phyloP scores from a whole-genome alignment of 345 rosid genomes.

The Hypericum perforatum region DNA sequence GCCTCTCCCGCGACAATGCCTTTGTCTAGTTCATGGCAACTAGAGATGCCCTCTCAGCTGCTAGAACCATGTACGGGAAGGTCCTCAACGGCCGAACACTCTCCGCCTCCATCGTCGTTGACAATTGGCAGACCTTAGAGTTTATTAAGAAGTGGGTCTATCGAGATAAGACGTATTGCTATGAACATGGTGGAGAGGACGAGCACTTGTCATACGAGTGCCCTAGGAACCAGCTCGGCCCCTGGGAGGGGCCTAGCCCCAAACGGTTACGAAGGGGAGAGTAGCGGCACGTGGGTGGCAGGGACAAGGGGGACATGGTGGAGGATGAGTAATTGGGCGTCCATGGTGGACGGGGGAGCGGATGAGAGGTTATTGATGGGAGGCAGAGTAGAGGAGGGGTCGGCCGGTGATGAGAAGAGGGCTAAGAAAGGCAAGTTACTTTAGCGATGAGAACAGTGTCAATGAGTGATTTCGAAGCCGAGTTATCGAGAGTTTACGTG shows the following conservation, averaged over 20 bases:
- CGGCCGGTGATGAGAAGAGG: constrained; percentile 29
- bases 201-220: constrained; percentile 97
- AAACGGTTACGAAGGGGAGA: constrained; percentile 40
- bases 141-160: constrained; percentile 77
- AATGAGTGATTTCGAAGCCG: constrained; percentile 32
- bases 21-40: constrained; percentile 71
- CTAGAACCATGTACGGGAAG: constrained; percentile 56
- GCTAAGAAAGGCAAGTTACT: constrained; percentile 63
- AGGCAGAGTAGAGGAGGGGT: constrained; percentile 30
- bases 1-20: constrained; percentile 72
- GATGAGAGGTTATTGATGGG: constrained; percentile 56
- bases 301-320: constrained; percentile 14
- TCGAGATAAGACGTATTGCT: constrained; percentile 72
- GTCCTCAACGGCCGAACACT: constrained; percentile 67
- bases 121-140: constrained; percentile 73
- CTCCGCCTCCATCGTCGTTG: constrained; percentile 62
- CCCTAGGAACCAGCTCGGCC: constrained; percentile 71
- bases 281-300: constrained; percentile 26
- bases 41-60: constrained; percentile 57
- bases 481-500: too few species aligned
- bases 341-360: constrained; percentile 72
- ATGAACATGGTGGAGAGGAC: constrained; percentile 63
- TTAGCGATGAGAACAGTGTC: constrained; percentile 93
- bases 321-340: constrained; percentile 82
- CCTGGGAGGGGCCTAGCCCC: constrained; percentile 69